Evolutionary conservation across 106 monocot species (phyloP).

Genomic region (Agapanthus africanus): DNA sequence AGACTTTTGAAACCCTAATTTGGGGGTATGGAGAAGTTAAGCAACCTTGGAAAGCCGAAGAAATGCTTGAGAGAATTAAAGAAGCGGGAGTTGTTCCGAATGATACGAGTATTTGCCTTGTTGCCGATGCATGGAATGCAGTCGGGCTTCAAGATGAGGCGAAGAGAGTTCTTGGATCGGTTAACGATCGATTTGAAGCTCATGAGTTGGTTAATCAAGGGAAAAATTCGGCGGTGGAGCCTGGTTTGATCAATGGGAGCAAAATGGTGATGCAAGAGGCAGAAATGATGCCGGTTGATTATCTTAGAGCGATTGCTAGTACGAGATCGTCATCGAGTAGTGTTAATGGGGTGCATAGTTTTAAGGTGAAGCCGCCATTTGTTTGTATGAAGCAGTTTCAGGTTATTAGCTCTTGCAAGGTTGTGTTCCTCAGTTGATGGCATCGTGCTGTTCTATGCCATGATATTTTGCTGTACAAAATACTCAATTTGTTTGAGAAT

Average conservation of each 20-base stretch:
- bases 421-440: slow-evolving; percentile 42
- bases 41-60: slow-evolving; percentile 78
- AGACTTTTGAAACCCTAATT: slow-evolving; percentile 82
- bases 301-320: not conserved
- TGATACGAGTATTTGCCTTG: slow-evolving; percentile 37
- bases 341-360: not conserved
- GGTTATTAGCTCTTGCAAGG: slow-evolving; percentile 31
- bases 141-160: slow-evolving; percentile 60
- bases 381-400: slow-evolving; percentile 26
- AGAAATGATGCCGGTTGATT: slow-evolving; percentile 1
- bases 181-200: slow-evolving; percentile 13
- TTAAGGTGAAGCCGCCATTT: slow-evolving; percentile 8
- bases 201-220: slow-evolving; percentile 10
- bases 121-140: slow-evolving; percentile 71
- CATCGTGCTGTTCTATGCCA: not conserved
- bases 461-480: slow-evolving; percentile 7
- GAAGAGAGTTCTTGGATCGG: slow-evolving; percentile 26
- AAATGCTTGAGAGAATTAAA: slow-evolving; percentile 62
- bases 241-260: not conserved
- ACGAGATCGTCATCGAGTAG: slow-evolving; percentile 5
- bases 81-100: slow-evolving; percentile 42
- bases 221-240: not conserved
- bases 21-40: slow-evolving; percentile 87
- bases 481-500: not conserved
- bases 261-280: slow-evolving; percentile 9